Evolutionary conservation across 2,329 filamentous ascomycete genomes (phyloP), one percentile per base, ranked within the genome.

Genomic region (Diaporthe nobilis): DNA sequence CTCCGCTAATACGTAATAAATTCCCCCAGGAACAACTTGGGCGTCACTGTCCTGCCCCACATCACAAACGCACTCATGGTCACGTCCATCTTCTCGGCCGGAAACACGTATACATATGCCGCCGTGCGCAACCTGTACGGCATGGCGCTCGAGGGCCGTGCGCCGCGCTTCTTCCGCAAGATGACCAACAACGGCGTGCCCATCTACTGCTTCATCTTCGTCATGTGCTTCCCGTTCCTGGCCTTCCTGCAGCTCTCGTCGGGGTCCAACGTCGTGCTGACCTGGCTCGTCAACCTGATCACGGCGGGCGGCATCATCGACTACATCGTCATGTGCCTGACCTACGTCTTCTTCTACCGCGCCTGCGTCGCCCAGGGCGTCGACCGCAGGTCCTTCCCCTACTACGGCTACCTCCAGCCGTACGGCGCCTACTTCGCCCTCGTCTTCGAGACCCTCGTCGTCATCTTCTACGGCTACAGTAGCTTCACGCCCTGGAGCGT

Each of bases 121-220:
- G 76, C 74, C n/a, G 68, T 75, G 15, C 76, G 76, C 28, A 76
- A 70, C 42, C 75, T 77, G 13, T 77, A 77, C 63, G 76, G 76
- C 17, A 73, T 77, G 39, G 31, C 76, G 10, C 74, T 77, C 17
- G 76, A 77, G n/a, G 76, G 76, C 44, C 76, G 74, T 4, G 76
- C 76, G 1, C 76, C 76, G 2, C 70, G 42, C 61, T 81, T 93
- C 80, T 86, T 94, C 31, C 86, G 87, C 77, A 88, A 90, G 81
- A 91, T 88, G 80, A 93, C 89, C 13, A 87, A 85, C 78, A 87
- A 88, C 15, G 92, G 92, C 80, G 90, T 92, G 0, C 91, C 91
- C 13, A 87, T 92, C 78, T 92, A 87, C 81, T 89, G 88, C 80
- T 90, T 92, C 82, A 79, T 77, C 47, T 78, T 91, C 8, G 87